Evolutionary conservation across 306 rosid genomes (phyloP), one percentile per base, ranked within the genome.

Genomic region (Casuarina cunninghamiana): DNA sequence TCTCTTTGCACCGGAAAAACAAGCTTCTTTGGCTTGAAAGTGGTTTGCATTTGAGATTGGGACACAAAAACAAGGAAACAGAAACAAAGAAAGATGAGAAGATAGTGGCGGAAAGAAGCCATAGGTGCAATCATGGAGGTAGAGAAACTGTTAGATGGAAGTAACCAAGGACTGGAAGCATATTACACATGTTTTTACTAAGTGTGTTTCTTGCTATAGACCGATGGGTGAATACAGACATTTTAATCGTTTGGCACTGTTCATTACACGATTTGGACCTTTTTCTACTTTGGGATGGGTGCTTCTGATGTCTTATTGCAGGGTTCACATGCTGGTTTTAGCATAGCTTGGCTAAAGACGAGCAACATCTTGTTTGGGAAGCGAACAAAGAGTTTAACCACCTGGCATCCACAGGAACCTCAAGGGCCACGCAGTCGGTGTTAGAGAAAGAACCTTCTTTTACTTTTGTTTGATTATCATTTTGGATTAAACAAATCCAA

Each of bases 1-100:
- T 85, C 93, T 26, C 75, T 75, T 0, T 78, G 77, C 2, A 87
- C 84, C 0, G 73, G 83, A 39, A 92, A 73, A 12, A 76, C 83
- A 0, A 90, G 72, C 2, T 72, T 83, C 0, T 55, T 78, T 10
- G 87, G 91, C 43, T 4, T 55, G 79, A 17, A 42, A n/a, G 2
- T 9, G 46, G 82, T n/a, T 72, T 38, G 19, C 6, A 67, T 26
- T n/a, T 2, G 32, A 26, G 32, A 19, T 55, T 48, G 16, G n/a
- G 79, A 72, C 5, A 53, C 37, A 17, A 42, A 32, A 12, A 12
- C 43, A n/a, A 54, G 53, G 5, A 44, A 66, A 44, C 35, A 39
- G 53, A 69, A 44, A 6, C 46, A 67, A 65, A 65, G 55, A 13
- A 53, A 19, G 68, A 61, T 41, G 39, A 71, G 51, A 37, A 68